Percentiles rank a stretch among this genome's conserved stretches.
These are phyloP conservation scores for Xylaria sp. DNA, from an alignment of 2,329 filamentous ascomycete species.

Conservation along the genomic window DNA sequence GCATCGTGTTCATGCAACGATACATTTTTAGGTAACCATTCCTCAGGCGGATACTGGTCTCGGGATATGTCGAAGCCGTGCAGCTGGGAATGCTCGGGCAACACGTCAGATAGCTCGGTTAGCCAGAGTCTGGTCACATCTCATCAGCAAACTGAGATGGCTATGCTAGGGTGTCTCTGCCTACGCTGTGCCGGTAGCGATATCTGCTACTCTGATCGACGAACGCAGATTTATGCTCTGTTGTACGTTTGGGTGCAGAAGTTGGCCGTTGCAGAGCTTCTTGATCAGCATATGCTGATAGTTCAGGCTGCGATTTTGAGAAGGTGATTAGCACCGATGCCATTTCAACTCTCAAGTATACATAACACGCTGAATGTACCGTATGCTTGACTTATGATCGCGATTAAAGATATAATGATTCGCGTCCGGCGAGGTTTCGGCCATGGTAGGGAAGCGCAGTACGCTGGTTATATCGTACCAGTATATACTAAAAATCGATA, in stretches of 20 bases:
- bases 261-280: not conserved
- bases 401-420: not conserved
- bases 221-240: not conserved
- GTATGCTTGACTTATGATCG: constrained; percentile 8
- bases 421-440: not conserved
- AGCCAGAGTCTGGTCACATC: not conserved
- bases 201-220: not conserved
- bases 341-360: not conserved
- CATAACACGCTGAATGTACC: not conserved
- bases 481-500: too few relatives aligned
- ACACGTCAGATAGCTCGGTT: not conserved
- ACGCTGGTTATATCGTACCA: not conserved
- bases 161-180: not conserved
- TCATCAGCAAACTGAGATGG: not conserved
- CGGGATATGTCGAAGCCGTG: not conserved
- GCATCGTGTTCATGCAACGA: not conserved
- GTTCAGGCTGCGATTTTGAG: not conserved
- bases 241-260: not conserved
- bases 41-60: not conserved
- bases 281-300: constrained; percentile 1
- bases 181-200: not conserved
- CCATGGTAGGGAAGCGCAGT: not conserved
- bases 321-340: not conserved
- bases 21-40: not conserved
- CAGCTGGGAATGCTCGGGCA: not conserved